Evolutionary conservation across 495 filamentous ascomycete species (phyloP), one percentile per base, ranked within the genome.

Genomic region (Daldinia bambusicola): DNA sequence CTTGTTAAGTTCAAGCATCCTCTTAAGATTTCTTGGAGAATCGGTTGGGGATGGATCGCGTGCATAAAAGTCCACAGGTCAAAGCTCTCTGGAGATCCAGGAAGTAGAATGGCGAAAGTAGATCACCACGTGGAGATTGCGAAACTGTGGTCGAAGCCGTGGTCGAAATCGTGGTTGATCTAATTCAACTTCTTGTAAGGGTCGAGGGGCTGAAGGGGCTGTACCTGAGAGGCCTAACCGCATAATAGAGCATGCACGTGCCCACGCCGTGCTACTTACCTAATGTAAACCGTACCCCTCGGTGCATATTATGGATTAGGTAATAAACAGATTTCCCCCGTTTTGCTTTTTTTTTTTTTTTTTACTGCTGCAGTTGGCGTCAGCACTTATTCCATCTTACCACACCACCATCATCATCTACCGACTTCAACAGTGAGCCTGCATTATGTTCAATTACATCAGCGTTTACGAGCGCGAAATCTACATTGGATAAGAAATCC

Each of bases 171-270:
- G 43, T 48, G 2, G 43, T 48, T 48, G 43, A 22, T 9, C 43
- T 48, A 2, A 22, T 22, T 22, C 43, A 22, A 48, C 22, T 22
- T 48, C 4, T 9, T 20, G 8, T 20, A 48, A 1, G 43, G 40
- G 40, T 12, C 20, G 7, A 10, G 18, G 18, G 18, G 40, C n/a
- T 16, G 14, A 6, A 6, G 40, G 4, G 40, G 40, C 40, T 16
- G 14, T 43, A 41, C 12, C 9, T 36, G 34, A 36, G 9, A 5
- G 34, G 34, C 34, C 34, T 36, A 36, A 40, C 37, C n/a, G 18
- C 34, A 37, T 57, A 38, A 38, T 38, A 48, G 20, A 48, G 10
- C 16, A 3, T 48, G 55, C 55, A 57, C 55, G 55, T 57, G 55
- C 55, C 55, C 55, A 57, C 40, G 13, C 26, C 26, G 26, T 26